Conservation (phyloP, 768 basidiomycete genomes). For the Holtermanniella nyarrowii region DNA sequence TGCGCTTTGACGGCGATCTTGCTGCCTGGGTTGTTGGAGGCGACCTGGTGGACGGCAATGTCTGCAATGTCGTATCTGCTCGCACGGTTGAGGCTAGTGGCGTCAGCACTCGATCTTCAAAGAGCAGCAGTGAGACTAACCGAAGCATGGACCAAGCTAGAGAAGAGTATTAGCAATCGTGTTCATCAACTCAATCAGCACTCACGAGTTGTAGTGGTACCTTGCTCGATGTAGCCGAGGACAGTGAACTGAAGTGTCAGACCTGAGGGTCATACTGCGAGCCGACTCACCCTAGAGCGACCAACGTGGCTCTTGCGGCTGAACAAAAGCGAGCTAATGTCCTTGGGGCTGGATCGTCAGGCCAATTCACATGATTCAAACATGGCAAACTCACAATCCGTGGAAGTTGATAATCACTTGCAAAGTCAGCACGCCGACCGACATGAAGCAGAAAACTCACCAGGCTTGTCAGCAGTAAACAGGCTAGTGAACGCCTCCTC, state of each 20-base stretch:
- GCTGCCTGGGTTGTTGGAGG: constrained; percentile 20
- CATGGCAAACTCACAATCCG: constrained; percentile 43
- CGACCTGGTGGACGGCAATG: constrained; percentile 37
- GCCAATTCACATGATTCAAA: constrained; percentile 37
- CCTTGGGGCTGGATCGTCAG: constrained; percentile 21
- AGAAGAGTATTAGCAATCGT: neutral
- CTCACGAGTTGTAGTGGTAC: constrained; percentile 34
- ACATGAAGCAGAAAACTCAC: neutral
- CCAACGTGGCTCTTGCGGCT: constrained; percentile 32
- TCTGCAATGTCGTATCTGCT: constrained; percentile 40
- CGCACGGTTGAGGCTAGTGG: constrained; percentile 23
- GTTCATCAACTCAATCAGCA: neutral
- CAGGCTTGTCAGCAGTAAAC: constrained; percentile 36
- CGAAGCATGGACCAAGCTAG: constrained; percentile 42
- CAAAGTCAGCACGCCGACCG: neutral
- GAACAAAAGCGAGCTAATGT: constrained; percentile 34
- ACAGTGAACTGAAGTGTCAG: constrained; percentile 19
- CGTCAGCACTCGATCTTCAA: neutral
- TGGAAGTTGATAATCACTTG: constrained; percentile 74
- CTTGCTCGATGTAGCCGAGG: constrained; percentile 35
- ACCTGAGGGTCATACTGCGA: neutral
- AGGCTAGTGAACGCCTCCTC: constrained; percentile 28
- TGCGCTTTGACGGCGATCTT: constrained; percentile 50
- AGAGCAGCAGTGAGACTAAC: constrained; percentile 5
- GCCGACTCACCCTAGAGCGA: constrained; percentile 21